These are phyloP conservation scores for Fusarium pseudocircinatum DNA, from an alignment of 2,329 filamentous ascomycete genomes.

Conservation along the genomic window DNA sequence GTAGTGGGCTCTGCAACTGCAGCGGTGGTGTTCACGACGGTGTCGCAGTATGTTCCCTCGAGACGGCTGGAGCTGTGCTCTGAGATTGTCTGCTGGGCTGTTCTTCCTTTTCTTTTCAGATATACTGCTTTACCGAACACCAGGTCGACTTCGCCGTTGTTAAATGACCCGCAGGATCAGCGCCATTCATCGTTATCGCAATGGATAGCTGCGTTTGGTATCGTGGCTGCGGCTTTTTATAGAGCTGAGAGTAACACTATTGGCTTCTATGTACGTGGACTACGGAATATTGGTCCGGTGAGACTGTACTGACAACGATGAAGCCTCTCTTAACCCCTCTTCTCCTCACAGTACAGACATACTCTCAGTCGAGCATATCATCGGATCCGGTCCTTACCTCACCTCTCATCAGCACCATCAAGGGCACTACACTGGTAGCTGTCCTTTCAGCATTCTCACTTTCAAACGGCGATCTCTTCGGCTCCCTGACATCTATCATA, in stretches of 20 bases:
- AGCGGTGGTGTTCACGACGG: conserved; percentile 40
- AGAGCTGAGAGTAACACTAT: conserved; percentile 21
- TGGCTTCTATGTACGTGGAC: not conserved
- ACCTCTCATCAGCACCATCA: not conserved
- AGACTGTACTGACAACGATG: not conserved
- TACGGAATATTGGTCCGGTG: rapidly evolving
- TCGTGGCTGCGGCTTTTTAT: conserved; percentile 18
- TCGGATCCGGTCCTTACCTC: not conserved
- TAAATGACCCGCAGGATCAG: not conserved
- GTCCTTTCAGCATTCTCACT: conserved; percentile 30
- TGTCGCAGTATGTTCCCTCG: conserved; percentile 32
- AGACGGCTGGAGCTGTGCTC: conserved; percentile 44
- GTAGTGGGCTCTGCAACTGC: conserved; percentile 11
- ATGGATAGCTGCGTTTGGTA: conserved; percentile 21
- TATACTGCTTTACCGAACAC: not conserved
- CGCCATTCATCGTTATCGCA: not conserved
- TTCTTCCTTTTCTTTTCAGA: conserved; percentile 41
- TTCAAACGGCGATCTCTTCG: conserved; percentile 41
- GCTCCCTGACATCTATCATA: conserved; percentile 39
- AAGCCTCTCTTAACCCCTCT: conserved; percentile 42
- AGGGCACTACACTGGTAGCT: not conserved
- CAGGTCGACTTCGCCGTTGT: rapidly evolving
- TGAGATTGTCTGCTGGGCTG: conserved; percentile 47
- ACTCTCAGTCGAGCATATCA: not conserved
- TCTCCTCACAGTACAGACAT: conserved; percentile 22